phyloP scores from a whole-genome alignment of 2,329 filamentous ascomycete species.

The Ceratocystiopsis brevicomis region DNA sequence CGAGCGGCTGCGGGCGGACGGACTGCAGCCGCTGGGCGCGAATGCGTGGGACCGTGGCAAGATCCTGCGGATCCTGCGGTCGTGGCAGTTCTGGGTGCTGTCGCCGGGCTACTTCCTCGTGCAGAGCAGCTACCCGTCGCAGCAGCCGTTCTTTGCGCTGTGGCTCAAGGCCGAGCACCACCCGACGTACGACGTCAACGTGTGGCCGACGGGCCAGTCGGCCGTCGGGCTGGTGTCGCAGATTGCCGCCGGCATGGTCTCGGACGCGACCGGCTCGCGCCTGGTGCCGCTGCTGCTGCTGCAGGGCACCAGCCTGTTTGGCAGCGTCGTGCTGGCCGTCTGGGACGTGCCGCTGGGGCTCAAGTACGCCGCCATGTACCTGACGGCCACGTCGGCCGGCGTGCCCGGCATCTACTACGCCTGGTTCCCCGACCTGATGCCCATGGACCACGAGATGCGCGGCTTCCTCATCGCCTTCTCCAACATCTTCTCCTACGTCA shows the following conservation, averaged over 20 bases:
- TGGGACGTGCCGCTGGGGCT: conserved; percentile 3
- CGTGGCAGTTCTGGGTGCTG: conserved; percentile 5
- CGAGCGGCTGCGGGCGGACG: conserved; percentile 2
- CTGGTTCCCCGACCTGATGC: conserved; percentile 5
- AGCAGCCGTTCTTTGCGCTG: conserved; percentile 33
- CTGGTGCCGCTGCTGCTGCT: conserved; percentile 2
- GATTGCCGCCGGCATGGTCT: conserved; percentile 4
- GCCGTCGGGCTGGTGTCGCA: conserved; percentile 1
- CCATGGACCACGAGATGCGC: conserved; percentile 4
- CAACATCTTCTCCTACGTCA: conserved; percentile 4
- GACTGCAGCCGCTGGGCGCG: conserved; percentile 1
- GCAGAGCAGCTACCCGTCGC: conserved; percentile 3
- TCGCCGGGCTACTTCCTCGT: conserved; percentile 4
- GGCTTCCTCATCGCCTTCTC: conserved; percentile 5
- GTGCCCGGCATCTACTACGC: conserved; percentile 13
- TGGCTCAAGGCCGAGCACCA: conserved; percentile 26
- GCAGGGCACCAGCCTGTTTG: conserved; percentile 3
- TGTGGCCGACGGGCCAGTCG: conserved; percentile 29
- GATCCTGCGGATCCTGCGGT: background rate
- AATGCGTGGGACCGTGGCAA: conserved; percentile 1
- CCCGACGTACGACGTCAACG: conserved; percentile 22
- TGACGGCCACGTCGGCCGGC: conserved; percentile 43
- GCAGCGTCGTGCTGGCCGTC: conserved; percentile 2
- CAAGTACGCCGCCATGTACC: conserved; percentile 46
- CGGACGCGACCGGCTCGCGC: conserved; percentile 2